Evolutionary conservation across 2,329 filamentous ascomycete genomes (phyloP), one percentile per base, ranked within the genome.

Genomic region (Venturia pyrina): DNA sequence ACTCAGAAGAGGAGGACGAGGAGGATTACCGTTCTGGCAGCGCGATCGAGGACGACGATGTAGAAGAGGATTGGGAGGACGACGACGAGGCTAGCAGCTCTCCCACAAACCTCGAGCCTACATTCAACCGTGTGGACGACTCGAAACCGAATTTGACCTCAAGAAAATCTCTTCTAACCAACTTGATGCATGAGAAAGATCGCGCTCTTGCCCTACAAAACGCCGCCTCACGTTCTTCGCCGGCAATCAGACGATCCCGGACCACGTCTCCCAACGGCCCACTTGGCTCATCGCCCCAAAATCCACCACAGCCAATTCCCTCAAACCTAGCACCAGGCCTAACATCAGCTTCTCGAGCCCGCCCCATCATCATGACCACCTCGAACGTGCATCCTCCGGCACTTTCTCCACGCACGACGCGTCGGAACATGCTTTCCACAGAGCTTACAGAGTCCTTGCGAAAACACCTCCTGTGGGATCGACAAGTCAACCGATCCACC

Each of bases 401-500:
- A 1, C 83, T 96, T 69, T 98, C 95, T 5, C 95, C 95, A 4
- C 87, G 92, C 66, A 97, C 93, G 0, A 97, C 93, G 0, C 86
- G 95, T 63, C 86, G 93, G 68, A 96, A 97, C 77, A 99, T 99
- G 95, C 84, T 99, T 66, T 89, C 91, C 10, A 96, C 91, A 0
- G 95, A 99, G 79, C 81, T 99, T 65, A 97, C 93, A 2, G 92
- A 96, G 75, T 96, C 91, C 28, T 86, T 99, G 3, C 87, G 95
- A 28, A 90, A 92, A 71, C 90, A 97, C 72, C 87, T 99, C 19
- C 84, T 98, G 19, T 96, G 91, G 90, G 95, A 99, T 76, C 89
- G 95, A 64, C 91, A 96, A 73, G 93, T 98, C 74, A 96, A 95
- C 83, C 91, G 91, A 67, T 89, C 90, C 43, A 93, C 91, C 8